Evolutionary conservation across 257 asterid species (phyloP), one percentile per base, ranked within the genome.

Genomic region (Nicotiana noctiflora): DNA sequence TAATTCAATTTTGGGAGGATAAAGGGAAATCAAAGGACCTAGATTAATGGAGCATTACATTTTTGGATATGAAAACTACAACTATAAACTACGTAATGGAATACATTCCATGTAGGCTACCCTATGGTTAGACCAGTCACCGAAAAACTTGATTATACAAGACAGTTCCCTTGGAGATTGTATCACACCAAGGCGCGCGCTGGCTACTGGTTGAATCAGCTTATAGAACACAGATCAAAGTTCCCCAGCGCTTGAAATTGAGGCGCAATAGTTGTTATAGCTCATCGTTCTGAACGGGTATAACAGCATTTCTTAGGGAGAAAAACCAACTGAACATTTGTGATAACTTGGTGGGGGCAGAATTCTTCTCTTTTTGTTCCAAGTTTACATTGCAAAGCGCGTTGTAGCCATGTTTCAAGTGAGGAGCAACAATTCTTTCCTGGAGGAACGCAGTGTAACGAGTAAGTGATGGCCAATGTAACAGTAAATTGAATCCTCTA

Each of bases 391-490:
- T 83, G 88, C 98, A 96, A 60, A 96, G 90, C 32, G 88, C 76
- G 7, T 85, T 64, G 84, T 90, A 94, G 78, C 91, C 84, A 66
- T 91, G 98, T 91, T 90, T 94, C 68, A 94, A 79, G 85, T 96
- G 98, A 87, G 99, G 97, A 75, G 88, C 93, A 37, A 86, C 99
- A 81, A 92, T 91, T 85, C 75, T 88, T 79, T 91, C 93, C 99
- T 92, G 97, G 34, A 72, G 56, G 76, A 82, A 78, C 53, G 72
- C 31, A 55, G 53, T 79, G 44, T 46, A 60, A 59, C 68, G 74
- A 4, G n/a, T 57, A 64, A 63, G 55, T 49, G 66, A 65, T 46
- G 5, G 53, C 52, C 5, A 15, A 64, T 7, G 3, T 49, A 34
- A 6, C 29, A 31, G 37, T 65, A 51, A 64, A 79, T n/a, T 49